phyloP scores from a whole-genome alignment of 179 eudicot species.

The Actinidia polygama region DNA sequence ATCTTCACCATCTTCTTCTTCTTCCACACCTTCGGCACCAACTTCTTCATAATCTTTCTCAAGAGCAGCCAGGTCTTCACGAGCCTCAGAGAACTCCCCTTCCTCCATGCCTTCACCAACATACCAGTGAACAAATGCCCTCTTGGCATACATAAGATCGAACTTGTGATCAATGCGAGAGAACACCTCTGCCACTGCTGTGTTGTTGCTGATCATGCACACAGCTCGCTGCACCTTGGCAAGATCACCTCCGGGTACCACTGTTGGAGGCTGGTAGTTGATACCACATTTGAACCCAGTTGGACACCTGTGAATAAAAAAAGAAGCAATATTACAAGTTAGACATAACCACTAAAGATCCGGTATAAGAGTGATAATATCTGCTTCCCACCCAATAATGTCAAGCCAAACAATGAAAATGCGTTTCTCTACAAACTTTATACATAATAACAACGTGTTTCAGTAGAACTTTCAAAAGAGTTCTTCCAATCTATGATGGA shows the following conservation, averaged over 20 bases:
- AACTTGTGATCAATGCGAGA: slow-evolving; percentile 89
- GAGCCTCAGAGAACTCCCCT: slow-evolving; percentile 93
- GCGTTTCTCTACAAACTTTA: neutral
- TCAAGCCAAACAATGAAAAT: neutral
- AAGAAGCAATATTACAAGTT: neutral
- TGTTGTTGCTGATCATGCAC: slow-evolving; percentile 89
- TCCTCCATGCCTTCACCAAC: slow-evolving; percentile 97
- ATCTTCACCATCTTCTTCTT: slow-evolving; percentile 72
- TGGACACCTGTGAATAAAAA: slow-evolving; percentile 62
- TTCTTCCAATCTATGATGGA: neutral
- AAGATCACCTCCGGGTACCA: slow-evolving; percentile 91
- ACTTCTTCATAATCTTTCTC: slow-evolving; percentile 87
- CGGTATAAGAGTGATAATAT: neutral
- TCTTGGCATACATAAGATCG: slow-evolving; percentile 88
- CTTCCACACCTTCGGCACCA: slow-evolving; percentile 84
- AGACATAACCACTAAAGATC: neutral
- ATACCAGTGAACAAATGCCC: slow-evolving; percentile 93
- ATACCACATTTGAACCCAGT: slow-evolving; percentile 94
- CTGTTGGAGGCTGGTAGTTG: slow-evolving; percentile 86
- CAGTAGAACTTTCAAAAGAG: neutral
- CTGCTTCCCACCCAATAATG: neutral
- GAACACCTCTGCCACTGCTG: slow-evolving; percentile 91
- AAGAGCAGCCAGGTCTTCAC: slow-evolving; percentile 89
- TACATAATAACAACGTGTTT: neutral
- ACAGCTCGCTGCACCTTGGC: slow-evolving; percentile 94